phyloP scores from a whole-genome alignment of 2,329 filamentous ascomycete genomes.

The Cordyceps cateniannulata region DNA sequence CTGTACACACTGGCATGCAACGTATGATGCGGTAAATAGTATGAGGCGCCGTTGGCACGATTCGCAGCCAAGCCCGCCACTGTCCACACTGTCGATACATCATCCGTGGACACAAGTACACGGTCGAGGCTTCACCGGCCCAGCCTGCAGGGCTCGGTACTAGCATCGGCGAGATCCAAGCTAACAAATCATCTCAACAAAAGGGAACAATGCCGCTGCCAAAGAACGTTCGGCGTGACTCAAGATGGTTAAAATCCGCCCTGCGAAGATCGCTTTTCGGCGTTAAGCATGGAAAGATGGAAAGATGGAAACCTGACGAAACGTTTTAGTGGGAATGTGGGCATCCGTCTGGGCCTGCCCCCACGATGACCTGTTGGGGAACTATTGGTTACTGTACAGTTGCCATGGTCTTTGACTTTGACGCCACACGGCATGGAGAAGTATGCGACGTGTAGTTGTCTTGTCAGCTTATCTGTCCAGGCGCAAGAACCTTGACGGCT shows the following conservation, averaged over 20 bases:
- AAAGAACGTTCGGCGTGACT: neutral
- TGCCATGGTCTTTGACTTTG: neutral
- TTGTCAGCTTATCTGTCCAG: too few species aligned
- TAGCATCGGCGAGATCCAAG: neutral
- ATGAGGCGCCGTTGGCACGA: neutral
- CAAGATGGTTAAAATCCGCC: neutral
- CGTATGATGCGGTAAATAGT: neutral
- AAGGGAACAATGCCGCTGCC: neutral
- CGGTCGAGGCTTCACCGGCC: too few species aligned
- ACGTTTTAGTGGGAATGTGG: constrained; percentile 1
- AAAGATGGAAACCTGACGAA: neutral
- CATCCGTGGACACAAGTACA: too few species aligned
- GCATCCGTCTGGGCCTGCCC: neutral
- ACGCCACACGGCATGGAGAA: neutral
- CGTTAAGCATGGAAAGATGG: neutral
- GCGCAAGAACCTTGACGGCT: neutral
- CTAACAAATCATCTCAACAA: neutral
- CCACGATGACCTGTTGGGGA: neutral
- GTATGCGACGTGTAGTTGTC: neutral
- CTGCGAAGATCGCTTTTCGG: neutral
- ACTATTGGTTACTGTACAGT: neutral
- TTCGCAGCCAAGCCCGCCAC: neutral
- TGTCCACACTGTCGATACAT: neutral
- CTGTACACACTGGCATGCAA: neutral
- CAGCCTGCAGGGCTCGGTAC: too few species aligned